Evolutionary conservation across 1,139 yeast genomes (phyloP).

Genomic region (Magnusiomyces ingens): DNA sequence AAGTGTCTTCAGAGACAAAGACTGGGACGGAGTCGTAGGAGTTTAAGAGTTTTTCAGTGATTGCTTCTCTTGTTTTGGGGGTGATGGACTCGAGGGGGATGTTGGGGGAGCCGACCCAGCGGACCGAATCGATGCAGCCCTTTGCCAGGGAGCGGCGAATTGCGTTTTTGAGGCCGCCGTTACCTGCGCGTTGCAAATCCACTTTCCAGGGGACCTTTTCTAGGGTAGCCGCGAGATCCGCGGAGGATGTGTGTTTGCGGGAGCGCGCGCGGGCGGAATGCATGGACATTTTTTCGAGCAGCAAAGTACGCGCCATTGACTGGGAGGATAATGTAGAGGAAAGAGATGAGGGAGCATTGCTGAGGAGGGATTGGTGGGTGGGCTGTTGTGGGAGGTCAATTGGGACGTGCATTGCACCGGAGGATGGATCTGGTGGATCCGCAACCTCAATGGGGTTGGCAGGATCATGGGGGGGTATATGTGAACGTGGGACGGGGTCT

Average conservation of each 20-base stretch:
- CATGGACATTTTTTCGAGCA: no score
- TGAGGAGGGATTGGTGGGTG: no score
- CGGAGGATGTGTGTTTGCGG: slow-evolving; percentile 8
- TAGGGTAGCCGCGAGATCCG: slow-evolving; percentile 39
- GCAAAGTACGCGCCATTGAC: no score
- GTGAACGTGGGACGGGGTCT: no score
- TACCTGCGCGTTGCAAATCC: slow-evolving; percentile 65
- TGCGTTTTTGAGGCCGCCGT: slow-evolving; percentile 84
- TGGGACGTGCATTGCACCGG: no score
- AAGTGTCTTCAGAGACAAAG: slow-evolving; percentile 66
- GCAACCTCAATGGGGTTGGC: no score
- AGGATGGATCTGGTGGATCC: no score
- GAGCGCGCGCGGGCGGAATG: not conserved
- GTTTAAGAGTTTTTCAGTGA: slow-evolving; percentile 22
- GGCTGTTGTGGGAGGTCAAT: not conserved
- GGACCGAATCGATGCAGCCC: slow-evolving; percentile 42
- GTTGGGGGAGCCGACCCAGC: slow-evolving; percentile 87
- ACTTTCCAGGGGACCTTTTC: slow-evolving; percentile 72
- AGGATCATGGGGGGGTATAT: no score
- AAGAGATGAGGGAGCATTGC: no score
- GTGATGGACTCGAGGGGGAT: slow-evolving; percentile 85
- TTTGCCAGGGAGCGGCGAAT: slow-evolving; percentile 54
- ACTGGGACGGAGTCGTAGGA: slow-evolving; percentile 59
- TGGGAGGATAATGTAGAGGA: no score
- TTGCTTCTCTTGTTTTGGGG: slow-evolving; percentile 38